Conservation (phyloP, 208 protist genomes). For the Wallacemonas sp. region DNA sequence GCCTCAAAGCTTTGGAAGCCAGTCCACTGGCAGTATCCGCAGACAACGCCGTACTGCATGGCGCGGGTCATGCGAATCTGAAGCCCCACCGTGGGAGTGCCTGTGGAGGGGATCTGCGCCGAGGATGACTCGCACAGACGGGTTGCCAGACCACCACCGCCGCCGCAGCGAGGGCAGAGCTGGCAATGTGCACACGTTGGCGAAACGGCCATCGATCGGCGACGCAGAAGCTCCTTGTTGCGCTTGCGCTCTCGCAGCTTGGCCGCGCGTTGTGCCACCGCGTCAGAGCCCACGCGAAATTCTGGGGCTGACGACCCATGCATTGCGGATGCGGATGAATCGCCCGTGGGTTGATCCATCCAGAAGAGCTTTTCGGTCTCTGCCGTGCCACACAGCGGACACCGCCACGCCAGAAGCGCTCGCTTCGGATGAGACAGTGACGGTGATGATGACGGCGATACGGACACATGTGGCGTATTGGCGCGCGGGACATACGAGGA, state of each 20-base stretch:
- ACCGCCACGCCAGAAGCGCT: constrained; percentile 42
- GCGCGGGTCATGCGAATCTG: constrained; percentile 18
- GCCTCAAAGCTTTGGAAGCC: constrained; percentile 31
- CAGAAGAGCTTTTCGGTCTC: constrained; percentile 45
- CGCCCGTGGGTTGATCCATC: constrained; percentile 1
- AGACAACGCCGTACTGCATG: constrained; percentile 44
- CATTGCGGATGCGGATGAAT: constrained; percentile 9
- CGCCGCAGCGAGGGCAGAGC: constrained; percentile 60
- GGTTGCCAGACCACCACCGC: background rate
- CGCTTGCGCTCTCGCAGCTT: constrained; percentile 12
- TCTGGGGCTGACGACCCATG: too few species aligned
- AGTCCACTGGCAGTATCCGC: constrained; percentile 58
- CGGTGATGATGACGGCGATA: background rate
- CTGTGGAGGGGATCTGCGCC: background rate
- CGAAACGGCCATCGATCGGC: constrained; percentile 18
- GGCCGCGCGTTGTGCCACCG: constrained; percentile 20
- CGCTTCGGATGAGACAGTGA: background rate
- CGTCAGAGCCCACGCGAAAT: too few species aligned
- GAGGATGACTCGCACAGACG: too few species aligned
- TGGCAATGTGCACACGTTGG: constrained; percentile 42
- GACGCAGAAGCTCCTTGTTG: constrained; percentile 19
- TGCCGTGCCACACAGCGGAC: constrained; percentile 32
- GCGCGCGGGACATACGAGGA: background rate
- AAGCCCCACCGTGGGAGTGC: constrained; percentile 22
- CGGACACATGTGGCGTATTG: background rate